phyloP scores from a whole-genome alignment of 257 asterid genomes.

The Solanum acaule region DNA sequence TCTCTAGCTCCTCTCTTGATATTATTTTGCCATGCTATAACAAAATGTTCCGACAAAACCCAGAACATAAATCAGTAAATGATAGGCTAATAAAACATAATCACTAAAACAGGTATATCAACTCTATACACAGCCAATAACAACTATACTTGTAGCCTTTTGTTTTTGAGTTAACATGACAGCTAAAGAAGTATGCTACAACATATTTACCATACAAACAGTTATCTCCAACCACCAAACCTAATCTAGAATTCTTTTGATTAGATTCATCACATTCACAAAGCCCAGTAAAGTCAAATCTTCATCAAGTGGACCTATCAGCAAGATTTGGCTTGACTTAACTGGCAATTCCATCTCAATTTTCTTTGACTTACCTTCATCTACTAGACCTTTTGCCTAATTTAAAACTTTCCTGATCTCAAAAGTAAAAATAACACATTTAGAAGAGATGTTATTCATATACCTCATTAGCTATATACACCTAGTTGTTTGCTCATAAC shows the following conservation, averaged over 20 bases:
- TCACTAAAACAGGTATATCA: neutral
- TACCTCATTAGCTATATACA: neutral
- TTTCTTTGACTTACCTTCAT: neutral
- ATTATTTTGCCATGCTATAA: constrained; percentile 67
- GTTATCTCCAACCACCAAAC: neutral
- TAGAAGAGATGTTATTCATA: neutral
- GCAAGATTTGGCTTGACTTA: neutral
- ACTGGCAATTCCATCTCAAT: neutral
- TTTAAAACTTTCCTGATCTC: neutral
- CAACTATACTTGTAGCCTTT: neutral
- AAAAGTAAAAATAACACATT: neutral
- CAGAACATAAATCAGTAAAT: neutral
- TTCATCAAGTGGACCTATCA: neutral
- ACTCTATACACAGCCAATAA: neutral
- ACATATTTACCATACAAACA: neutral
- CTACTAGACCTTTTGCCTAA: neutral
- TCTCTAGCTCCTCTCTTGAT: constrained; percentile 68
- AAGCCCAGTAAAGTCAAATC: neutral
- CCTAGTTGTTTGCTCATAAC: neutral
- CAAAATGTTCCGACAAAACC: neutral
- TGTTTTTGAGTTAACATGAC: neutral
- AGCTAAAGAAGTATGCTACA: neutral
- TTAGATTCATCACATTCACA: neutral
- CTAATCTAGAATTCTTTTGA: neutral
- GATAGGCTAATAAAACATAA: neutral